These are phyloP conservation scores for Leptographium procerum DNA, from an alignment of 2,329 filamentous ascomycete species.

Conservation along the genomic window DNA sequence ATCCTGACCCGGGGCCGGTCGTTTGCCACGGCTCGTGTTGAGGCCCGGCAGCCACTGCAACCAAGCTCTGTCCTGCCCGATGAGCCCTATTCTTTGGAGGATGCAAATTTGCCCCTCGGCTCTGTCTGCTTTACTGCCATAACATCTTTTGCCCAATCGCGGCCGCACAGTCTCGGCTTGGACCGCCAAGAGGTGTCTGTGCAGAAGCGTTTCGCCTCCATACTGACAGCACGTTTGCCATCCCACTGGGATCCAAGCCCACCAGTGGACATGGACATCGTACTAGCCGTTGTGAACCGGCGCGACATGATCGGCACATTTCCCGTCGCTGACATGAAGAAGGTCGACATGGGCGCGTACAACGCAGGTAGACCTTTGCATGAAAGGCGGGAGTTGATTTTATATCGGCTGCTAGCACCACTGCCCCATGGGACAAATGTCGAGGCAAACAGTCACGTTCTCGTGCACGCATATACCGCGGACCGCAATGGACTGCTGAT, in stretches of 20 bases:
- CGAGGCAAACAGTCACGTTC: constrained; percentile 32
- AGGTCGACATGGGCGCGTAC: constrained; percentile 38
- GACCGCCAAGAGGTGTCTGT: constrained; percentile 28
- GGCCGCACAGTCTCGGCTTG: constrained; percentile 22
- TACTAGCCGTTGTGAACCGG: constrained; percentile 25
- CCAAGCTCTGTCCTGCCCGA: constrained; percentile 22
- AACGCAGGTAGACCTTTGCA: constrained; percentile 30
- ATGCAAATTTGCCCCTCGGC: constrained; percentile 26
- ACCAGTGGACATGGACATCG: constrained; percentile 31
- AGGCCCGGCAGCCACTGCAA: constrained; percentile 32
- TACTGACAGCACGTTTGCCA: constrained; percentile 26
- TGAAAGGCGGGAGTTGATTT: constrained; percentile 35
- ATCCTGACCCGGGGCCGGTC: constrained; percentile 32
- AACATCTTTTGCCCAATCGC: constrained; percentile 38
- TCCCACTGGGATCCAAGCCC: constrained; percentile 34
- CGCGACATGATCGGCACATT: constrained; percentile 30
- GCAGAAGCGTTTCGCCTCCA: constrained; percentile 29
- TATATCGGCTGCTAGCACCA: constrained; percentile 36
- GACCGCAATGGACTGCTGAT: constrained; percentile 45
- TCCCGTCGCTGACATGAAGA: constrained; percentile 40
- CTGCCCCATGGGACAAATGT: constrained; percentile 19
- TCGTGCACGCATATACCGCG: constrained; percentile 37
- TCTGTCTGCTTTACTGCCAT: constrained; percentile 38
- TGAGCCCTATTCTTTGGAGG: constrained; percentile 27
- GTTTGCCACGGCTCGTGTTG: constrained; percentile 39